Evolutionary conservation across 2,329 filamentous ascomycete species (phyloP), one percentile per base, ranked within the genome.

Genomic region (Calcarisporium arbuscula): DNA sequence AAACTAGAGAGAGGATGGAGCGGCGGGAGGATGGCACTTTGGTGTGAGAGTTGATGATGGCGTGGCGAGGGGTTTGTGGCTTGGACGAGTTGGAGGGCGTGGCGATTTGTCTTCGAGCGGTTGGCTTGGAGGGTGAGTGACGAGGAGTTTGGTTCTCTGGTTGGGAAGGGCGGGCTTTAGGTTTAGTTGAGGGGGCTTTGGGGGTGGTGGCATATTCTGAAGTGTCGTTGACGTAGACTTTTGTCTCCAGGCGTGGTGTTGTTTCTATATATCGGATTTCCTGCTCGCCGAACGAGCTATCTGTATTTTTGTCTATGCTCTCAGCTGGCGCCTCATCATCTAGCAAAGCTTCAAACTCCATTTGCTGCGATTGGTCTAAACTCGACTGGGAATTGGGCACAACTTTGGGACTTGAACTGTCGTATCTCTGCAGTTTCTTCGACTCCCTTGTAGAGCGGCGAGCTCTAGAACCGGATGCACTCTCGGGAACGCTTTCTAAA

Each of bases 1-100:
- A 58, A 9, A 67, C 45, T 37, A 70, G 58, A 17, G 66, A 68
- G 28, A 67, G 52, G 32, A 70, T 53, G 29, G 64, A 60, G 37
- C 49, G 54, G 18, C 49, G 52, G 30, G 56, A 53, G 4, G 53
- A 57, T 2, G 58, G 48, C 6, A 42, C 45, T 9, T 40, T 47
- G n/a, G 34, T 50, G 32, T 23, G 25, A 16, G 56, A 44, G 29
- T 34, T 48, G 30, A 44, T 48, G 29, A 48, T 36, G 5, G 45
- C 43, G 4, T 45, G 49, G 3, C 50, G 41, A 17, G 48, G 51
- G 5, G 53, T 55, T 26, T 42, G 48, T 2, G 54, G 56, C 8
- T 45, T 52, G n/a, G n/a, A n/a, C n/a, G n/a, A n/a, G n/a, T n/a
- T n/a, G 19, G 37, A 23, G 4, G 30, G 12, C 18, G 34, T 35